Evolutionary conservation across 148 eudicot genomes (phyloP), one percentile per base, ranked within the genome.

Genomic region (Silene conica): DNA sequence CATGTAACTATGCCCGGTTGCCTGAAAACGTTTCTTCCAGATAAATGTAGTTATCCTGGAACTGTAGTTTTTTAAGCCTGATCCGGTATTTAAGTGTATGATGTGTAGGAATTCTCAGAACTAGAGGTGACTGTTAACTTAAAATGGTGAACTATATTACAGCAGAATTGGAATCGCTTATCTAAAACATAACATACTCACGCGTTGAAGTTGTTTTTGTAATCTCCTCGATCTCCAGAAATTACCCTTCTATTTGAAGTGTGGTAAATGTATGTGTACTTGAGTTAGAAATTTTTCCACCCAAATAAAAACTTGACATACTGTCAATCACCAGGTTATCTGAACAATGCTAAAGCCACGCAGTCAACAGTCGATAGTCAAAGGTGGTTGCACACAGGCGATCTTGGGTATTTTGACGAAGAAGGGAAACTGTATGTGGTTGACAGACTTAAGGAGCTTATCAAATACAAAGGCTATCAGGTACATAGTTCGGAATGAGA

Each of bases 381-480:
- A 75, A 90, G 89, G 1, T 93, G 93, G 93, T 78, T 93, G 43
- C 98, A 87, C 69, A 89, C 96, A 18, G 98, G 96, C 57, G 96
- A 93, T 87, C 84, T 93, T 64, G 98, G 98, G 59, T 89, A 89
- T 74, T 89, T 90, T 69, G 96, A 93, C 63, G 89, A 87, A 5
- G 89, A 86, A 50, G 96, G 96, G 46, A 88, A 89, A 74, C 73
- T 91, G 10, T 90, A 59, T 82, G 92, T 93, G 19, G 89, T 93
- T 61, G 98, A 90, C 74, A 80, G 94, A 63, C 85, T 90, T 55
- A 93, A 90, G 66, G 98, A 93, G 79, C 90, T 93, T 54, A 93
- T 93, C 83, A 90, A 93, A 73, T 89, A 82, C 87, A 93, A 89
- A 65, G 96, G 92, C 28, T 89, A 79, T 82, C 96, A 93, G 92